A percentile compares a stretch with the other conserved stretches of the same genome.
These are phyloP conservation scores for Dryadomyces sulphureus DNA, from an alignment of 2,329 filamentous ascomycete species.

Conservation along the genomic window DNA sequence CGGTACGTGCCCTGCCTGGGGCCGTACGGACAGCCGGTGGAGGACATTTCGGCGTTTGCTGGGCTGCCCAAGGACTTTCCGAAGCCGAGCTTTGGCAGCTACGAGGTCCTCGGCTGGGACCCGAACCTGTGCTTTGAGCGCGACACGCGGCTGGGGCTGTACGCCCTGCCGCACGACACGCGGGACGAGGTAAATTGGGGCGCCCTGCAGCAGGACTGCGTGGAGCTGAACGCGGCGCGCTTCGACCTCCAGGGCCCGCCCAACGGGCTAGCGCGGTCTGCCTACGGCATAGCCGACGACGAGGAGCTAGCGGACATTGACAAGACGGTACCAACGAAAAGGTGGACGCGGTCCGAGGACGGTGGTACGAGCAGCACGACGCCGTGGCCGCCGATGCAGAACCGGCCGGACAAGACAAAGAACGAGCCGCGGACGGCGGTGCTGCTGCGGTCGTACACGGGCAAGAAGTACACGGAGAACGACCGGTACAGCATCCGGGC, in stretches of 20 bases:
- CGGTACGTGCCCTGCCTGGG: conserved; percentile 50
- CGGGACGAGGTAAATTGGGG: conserved; percentile 61
- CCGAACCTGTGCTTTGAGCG: conserved; percentile 52
- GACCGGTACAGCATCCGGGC: conserved; percentile 67
- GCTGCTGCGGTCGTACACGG: conserved; percentile 61
- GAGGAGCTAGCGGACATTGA: background rate
- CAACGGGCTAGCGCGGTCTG: conserved; percentile 26
- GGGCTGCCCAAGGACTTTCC: conserved; percentile 45
- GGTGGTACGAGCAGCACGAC: background rate
- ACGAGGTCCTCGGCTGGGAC: conserved; percentile 44
- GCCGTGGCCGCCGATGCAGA: background rate
- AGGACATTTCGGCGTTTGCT: conserved; percentile 51
- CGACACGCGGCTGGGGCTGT: conserved; percentile 53
- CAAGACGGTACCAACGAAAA: background rate
- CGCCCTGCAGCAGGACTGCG: conserved; percentile 50
- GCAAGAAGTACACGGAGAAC: conserved; percentile 62
- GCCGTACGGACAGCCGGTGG: conserved; percentile 40
- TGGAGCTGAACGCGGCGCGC: conserved; percentile 49
- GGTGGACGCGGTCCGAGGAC: background rate
- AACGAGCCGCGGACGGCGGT: conserved; percentile 50
- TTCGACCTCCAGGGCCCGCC: conserved; percentile 31
- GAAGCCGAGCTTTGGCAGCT: conserved; percentile 46
- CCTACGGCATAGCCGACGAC: background rate
- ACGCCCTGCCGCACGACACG: conserved; percentile 39
- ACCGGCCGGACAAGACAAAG: background rate